Base-by-base conservation (phyloP, 2,329 filamentous ascomycete species). In the Pseudogymnoascus sp. region DNA sequence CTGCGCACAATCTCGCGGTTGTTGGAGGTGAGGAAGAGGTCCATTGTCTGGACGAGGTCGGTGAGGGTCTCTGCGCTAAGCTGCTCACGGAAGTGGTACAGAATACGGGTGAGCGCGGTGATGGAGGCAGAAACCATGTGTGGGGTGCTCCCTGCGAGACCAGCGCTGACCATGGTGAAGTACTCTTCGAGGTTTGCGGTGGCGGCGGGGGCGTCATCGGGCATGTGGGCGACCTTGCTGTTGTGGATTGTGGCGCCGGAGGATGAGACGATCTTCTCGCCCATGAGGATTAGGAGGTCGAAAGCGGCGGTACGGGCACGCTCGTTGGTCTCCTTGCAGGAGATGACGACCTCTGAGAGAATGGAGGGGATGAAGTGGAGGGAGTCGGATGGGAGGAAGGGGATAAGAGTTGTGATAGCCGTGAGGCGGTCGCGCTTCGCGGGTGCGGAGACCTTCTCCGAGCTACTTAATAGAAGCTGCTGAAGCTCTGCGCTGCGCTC, bases 81-180 rank as follows among this genome's bases (percentile, higher is more conserved):
- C 27, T 83, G 76, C 31, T 83, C 80, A 67, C 91, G 88, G 79
- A 96, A 99, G 72, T 97, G 90, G 75, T 92, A 97, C 31, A 99
- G 83, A 27, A 97, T 86, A n/a, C 94, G 86, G 12, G 92, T 94
- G 38, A 99, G 83, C 12, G 94, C 93, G 0, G 92, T 97, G 72
- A 99, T 92, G n/a, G 91, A 92, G 0, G 94, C 94, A 5, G 91
- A 96, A 65, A 97, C 92, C 92, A 97, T 97, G 78, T 97, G 93
- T 33, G 94, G 92, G 9, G 92, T 93, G 69, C 88, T 89, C 62
- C 92, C 93, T 1, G 93, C 94, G 61, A 99, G 83, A 77, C 94
- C 94, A 58, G 94, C 94, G 67, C 91, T 96, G 31, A 97, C 90
- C 94, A 99, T 99, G 62, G 93, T 97, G 78, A 97, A 91, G 77